These are phyloP conservation scores for Colletotrichum chlorophyti DNA, from an alignment of 2,329 filamentous ascomycete species.

Conservation along the genomic window DNA sequence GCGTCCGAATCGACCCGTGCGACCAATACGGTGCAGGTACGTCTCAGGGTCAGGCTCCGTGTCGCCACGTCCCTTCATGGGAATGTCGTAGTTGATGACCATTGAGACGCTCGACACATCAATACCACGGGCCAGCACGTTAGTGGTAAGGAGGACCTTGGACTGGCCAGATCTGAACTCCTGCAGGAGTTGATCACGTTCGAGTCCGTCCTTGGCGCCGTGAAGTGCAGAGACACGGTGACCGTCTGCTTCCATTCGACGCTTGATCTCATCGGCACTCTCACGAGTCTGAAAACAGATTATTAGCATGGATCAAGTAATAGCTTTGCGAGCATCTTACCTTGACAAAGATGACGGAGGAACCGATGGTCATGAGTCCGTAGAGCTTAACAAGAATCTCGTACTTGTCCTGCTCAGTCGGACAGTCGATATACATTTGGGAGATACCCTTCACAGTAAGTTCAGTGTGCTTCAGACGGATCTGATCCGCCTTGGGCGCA, in stretches of 20 bases:
- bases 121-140: conserved; percentile 94
- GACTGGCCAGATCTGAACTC: conserved; percentile 85
- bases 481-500: conserved; percentile 83
- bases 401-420: conserved; percentile 83
- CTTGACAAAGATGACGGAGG: conserved; percentile 97
- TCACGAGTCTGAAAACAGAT: conserved; percentile 70
- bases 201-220: conserved; percentile 82
- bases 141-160: conserved; percentile 98
- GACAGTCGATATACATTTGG: conserved; percentile 96
- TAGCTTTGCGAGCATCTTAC: conserved; percentile 49
- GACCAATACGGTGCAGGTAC: conserved; percentile 96
- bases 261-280: conserved; percentile 85
- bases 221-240: conserved; percentile 92
- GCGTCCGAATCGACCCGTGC: conserved; percentile 94
- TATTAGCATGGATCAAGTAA: neutral
- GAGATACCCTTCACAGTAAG: conserved; percentile 97
- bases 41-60: conserved; percentile 90
- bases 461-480: conserved; percentile 88
- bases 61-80: conserved; percentile 78
- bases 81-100: conserved; percentile 97
- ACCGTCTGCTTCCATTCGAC: conserved; percentile 84
- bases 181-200: conserved; percentile 85
- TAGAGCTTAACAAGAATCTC: conserved; percentile 90
- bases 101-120: conserved; percentile 91
- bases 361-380: conserved; percentile 93